Evolutionary conservation across 176 grass and related monocot genomes (phyloP).

Genomic region (Areca catechu): DNA sequence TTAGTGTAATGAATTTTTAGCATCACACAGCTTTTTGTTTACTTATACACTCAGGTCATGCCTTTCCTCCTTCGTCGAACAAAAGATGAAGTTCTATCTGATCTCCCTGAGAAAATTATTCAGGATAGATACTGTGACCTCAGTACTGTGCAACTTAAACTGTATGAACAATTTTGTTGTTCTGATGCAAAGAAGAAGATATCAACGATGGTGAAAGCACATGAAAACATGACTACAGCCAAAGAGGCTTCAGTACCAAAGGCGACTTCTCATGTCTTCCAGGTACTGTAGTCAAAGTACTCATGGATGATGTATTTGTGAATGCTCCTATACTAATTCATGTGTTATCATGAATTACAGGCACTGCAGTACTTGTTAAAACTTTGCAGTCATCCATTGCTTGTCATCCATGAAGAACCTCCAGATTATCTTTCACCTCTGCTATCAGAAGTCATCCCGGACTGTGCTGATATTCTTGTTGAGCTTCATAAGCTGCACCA

Average conservation of each 20-base stretch:
- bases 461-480: conserved; percentile 23
- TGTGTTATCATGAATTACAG: conserved; percentile 38
- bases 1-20: background rate
- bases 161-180: conserved; percentile 88
- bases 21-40: background rate
- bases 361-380: conserved; percentile 84
- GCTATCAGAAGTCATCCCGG: conserved; percentile 49
- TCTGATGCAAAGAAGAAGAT: conserved; percentile 82
- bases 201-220: conserved; percentile 63
- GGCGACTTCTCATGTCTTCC: conserved; percentile 90
- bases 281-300: conserved; percentile 33
- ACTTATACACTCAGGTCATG: conserved; percentile 60
- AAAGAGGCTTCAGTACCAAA: conserved; percentile 49
- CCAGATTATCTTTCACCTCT: conserved; percentile 45
- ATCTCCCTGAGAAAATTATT: conserved; percentile 99
- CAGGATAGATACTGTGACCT: conserved; percentile 92
- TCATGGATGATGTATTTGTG: too few species aligned
- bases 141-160: conserved; percentile 74
- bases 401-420: conserved; percentile 57
- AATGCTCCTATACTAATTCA: conserved; percentile 7
- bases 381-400: conserved; percentile 89
- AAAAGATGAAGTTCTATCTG: conserved; percentile 92
- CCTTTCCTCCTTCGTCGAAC: conserved; percentile 97
- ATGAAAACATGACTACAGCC: conserved; percentile 27
- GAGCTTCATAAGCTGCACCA: conserved; percentile 83